These are phyloP conservation scores for Teratosphaeria pseudoeucalypti DNA, from an alignment of 2,329 filamentous ascomycete genomes.

Conservation along the genomic window DNA sequence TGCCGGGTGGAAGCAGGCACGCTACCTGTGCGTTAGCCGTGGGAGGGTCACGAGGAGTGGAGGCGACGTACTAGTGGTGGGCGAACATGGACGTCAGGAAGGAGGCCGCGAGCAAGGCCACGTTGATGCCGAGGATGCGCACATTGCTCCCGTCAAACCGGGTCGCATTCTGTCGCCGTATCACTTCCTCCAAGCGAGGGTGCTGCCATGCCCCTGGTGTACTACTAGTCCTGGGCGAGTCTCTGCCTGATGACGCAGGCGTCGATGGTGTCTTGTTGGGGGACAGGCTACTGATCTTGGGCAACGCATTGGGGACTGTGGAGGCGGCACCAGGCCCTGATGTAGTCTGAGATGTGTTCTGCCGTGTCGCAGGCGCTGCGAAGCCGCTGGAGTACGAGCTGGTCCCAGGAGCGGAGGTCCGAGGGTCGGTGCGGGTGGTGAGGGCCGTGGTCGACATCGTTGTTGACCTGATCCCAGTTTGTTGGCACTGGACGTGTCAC, in stretches of 20 bases:
- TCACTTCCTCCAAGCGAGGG: slow-evolving; percentile 79
- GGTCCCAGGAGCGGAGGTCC: not conserved
- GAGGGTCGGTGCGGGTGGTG: not conserved
- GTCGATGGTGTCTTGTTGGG: slow-evolving; percentile 9
- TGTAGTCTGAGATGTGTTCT: not conserved
- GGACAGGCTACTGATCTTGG: slow-evolving; percentile 8
- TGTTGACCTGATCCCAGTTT: not conserved
- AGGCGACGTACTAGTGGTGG: slow-evolving; percentile 9
- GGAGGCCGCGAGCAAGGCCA: slow-evolving; percentile 42
- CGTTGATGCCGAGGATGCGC: slow-evolving; percentile 58
- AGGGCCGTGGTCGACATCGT: slow-evolving; percentile 19
- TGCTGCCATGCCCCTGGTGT: slow-evolving; percentile 73
- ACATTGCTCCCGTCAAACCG: slow-evolving; percentile 73
- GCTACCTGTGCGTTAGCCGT: slow-evolving; percentile 1
- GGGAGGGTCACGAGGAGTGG: not conserved
- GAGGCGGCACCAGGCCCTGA: not conserved
- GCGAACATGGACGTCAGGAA: slow-evolving; percentile 36
- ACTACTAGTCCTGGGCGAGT: slow-evolving; percentile 3
- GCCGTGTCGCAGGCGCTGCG: not conserved
- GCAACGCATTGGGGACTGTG: not conserved
- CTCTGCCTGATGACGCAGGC: slow-evolving; percentile 9
- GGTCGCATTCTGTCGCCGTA: slow-evolving; percentile 64
- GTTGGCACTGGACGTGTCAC: not conserved
- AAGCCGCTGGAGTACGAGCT: not conserved
- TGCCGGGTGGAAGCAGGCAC: slow-evolving; percentile 9